Evolutionary conservation across 73 alveolate genomes (phyloP).

Genomic region (Tetrahymena malaccensis): DNA sequence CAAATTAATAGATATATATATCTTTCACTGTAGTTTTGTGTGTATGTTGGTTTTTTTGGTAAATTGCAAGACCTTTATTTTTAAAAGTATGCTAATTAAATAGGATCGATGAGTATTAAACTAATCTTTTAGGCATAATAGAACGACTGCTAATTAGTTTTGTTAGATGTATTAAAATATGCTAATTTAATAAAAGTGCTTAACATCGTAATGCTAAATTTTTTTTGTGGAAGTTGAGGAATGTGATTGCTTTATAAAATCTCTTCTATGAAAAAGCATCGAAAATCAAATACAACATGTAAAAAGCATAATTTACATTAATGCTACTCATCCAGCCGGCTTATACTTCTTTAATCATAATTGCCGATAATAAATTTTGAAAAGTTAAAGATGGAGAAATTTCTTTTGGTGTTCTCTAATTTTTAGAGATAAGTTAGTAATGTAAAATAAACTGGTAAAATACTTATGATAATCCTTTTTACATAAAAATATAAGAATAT

Average conservation of each 20-base stretch:
- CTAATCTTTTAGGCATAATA: background rate
- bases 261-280: background rate
- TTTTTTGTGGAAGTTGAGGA: background rate
- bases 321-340: background rate
- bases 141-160: background rate
- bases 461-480: background rate
- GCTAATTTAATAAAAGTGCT: background rate
- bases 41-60: background rate
- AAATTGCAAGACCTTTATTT: background rate
- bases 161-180: too few species aligned
- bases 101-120: background rate
- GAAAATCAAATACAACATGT: background rate
- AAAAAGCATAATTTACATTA: background rate
- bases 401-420: too few species aligned
- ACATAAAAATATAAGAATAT: background rate
- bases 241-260: too few species aligned
- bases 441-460: background rate
- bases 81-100: background rate
- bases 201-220: background rate
- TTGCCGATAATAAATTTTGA: too few species aligned
- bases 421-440: too few species aligned
- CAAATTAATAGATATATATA: too few species aligned
- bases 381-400: too few species aligned
- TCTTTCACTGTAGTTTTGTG: background rate
- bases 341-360: too few species aligned